Base-by-base conservation (phyloP, 176 grass and related monocot genomes). In the Thalia dealbata region DNA sequence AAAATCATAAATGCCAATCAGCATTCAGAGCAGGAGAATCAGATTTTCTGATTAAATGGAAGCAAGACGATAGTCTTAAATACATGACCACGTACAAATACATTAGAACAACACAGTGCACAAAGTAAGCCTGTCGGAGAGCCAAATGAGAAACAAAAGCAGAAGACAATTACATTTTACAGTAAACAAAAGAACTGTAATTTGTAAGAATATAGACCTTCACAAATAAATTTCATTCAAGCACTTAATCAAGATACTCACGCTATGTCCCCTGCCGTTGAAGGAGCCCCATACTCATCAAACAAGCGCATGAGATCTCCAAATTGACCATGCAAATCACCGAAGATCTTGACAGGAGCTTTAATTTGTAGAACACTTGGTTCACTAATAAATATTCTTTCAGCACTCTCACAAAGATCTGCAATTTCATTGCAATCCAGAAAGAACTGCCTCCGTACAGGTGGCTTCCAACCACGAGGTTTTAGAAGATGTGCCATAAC, bases 241-340 rank as follows among this genome's bases (percentile, higher is more conserved):
- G 8, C 18, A 55, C 24, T 28, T 21, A 24, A 24, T 23, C 8
- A 67, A 29, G 72, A 50, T 44, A 92, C 93, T 88, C 80, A 96
- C 93, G 93, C 79, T 71, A 96, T 96, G 79, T 96, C 93, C 23
- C 89, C 89, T 41, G 93, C 93, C 61, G 93, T 96, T 76, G 89
- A 96, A 71, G 93, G 93, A 77, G 93, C 81, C 76, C 93, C 93
- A 52, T 96, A 96, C 67, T 96, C 93, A 71, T 96, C 93, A 55
- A 96, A 96, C 74, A 96, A 87, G 38, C 93, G 89, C 93, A 96
- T 96, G 19, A 96, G 84, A 52, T 96, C 93, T 80, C 93, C 93
- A 84, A 96, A 96, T 76, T 96, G 93, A 76, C 93, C 93, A 72
- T 96, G 93, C 75, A 96, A 77, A 82, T 96, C 93, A 76, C 93